A percentile compares a stretch with the other conserved stretches of the same genome.
Conservation (phyloP, 2,329 filamentous ascomycete species). For the Colletotrichum costaricense region DNA sequence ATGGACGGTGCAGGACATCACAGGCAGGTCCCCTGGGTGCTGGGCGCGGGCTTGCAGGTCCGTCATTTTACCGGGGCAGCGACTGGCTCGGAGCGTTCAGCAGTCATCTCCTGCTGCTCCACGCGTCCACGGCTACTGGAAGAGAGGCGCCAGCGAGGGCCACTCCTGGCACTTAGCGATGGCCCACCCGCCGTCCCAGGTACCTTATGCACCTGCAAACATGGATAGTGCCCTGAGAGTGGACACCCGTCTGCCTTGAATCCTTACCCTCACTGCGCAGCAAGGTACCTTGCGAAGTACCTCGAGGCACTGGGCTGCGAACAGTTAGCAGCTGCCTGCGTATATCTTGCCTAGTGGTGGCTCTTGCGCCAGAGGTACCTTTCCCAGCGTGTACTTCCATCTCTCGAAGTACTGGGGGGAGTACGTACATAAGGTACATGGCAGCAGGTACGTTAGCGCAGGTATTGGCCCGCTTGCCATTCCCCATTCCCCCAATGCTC, state of each 20-base stretch:
- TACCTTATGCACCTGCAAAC: background rate
- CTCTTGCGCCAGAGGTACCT: background rate
- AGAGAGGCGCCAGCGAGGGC: background rate
- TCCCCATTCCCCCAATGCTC: background rate
- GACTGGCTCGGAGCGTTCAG: constrained; percentile 14
- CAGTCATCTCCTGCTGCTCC: constrained; percentile 34
- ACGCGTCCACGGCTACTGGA: background rate
- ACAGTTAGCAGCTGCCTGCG: background rate
- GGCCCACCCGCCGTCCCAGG: constrained; percentile 2
- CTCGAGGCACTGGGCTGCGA: background rate
- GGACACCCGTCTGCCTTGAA: background rate
- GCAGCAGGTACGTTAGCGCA: constrained; percentile 1
- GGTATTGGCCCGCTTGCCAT: constrained; percentile 6
- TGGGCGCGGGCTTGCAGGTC: background rate
- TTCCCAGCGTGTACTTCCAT: background rate
- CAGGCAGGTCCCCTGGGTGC: constrained; percentile 20
- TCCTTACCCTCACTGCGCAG: too few relatives aligned
- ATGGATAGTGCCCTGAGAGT: background rate
- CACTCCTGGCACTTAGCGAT: too few relatives aligned
- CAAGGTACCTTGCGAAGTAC: background rate
- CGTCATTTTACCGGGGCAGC: background rate
- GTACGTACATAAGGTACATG: background rate
- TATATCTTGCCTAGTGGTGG: background rate
- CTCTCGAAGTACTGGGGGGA: too few relatives aligned
- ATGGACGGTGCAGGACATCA: constrained; percentile 11